Conservation (phyloP, 1,284 basidiomycete species). For the Tilletia setariae region DNA sequence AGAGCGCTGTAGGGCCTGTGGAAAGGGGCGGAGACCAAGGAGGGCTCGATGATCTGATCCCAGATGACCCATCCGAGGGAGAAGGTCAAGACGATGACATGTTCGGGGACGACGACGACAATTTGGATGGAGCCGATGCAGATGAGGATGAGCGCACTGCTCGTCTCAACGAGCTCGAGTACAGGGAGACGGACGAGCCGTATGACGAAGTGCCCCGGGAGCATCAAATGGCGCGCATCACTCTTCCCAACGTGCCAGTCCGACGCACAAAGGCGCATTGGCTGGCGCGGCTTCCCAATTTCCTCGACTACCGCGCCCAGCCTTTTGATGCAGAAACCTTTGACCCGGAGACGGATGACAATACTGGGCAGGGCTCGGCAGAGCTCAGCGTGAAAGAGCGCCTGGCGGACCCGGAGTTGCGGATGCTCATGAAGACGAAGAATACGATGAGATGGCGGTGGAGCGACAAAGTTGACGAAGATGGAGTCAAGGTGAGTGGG, state of each 20-base stretch:
- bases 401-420: constrained; percentile 57
- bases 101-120: constrained; percentile 3
- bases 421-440: constrained; percentile 67
- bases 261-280: constrained; percentile 47
- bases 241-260: constrained; percentile 40
- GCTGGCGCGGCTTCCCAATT: constrained; percentile 49
- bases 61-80: not conserved
- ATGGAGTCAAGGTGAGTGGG: constrained; percentile 68
- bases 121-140: not conserved
- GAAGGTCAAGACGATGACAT: constrained; percentile 8
- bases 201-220: constrained; percentile 61
- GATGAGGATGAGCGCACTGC: not conserved
- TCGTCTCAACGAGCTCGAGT: constrained; percentile 12
- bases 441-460: constrained; percentile 89
- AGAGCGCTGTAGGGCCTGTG: not conserved
- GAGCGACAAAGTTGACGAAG: constrained; percentile 64
- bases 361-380: constrained; percentile 59
- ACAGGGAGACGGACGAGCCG: constrained; percentile 15
- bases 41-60: constrained; percentile 8
- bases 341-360: constrained; percentile 42
- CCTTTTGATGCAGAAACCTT: constrained; percentile 41
- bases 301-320: constrained; percentile 42
- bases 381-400: constrained; percentile 48
- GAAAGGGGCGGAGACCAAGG: not conserved
- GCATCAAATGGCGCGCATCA: constrained; percentile 60